These are phyloP conservation scores for Gossypium mustelinum DNA, from an alignment of 345 rosid species.

Conservation along the genomic window DNA sequence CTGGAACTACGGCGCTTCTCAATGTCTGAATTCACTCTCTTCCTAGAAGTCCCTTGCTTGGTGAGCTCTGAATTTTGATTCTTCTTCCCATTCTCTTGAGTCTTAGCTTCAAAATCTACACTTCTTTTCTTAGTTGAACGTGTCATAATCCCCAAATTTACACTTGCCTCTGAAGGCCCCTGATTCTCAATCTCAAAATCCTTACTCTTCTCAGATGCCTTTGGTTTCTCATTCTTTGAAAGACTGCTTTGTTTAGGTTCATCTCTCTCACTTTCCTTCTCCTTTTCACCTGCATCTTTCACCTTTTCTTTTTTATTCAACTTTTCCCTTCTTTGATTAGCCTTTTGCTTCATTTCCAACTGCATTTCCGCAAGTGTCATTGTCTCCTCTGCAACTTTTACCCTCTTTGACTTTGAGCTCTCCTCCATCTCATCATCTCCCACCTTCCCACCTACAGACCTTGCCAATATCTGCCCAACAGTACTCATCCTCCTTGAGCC, in stretches of 20 bases:
- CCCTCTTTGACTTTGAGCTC: conserved; percentile 22
- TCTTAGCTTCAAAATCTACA: conserved; percentile 24
- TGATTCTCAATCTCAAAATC: conserved; percentile 16
- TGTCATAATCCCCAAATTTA: background rate
- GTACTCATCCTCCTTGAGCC: conserved; percentile 30
- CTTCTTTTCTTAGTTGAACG: conserved; percentile 22
- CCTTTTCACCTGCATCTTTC: conserved; percentile 22
- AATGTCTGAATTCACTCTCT: conserved; percentile 15
- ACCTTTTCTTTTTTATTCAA: conserved; percentile 27
- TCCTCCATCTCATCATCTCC: conserved; percentile 13
- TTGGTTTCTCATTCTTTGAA: conserved; percentile 25
- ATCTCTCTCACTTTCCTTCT: conserved; percentile 16
- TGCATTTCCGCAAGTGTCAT: conserved; percentile 88
- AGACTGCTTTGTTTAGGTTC: conserved; percentile 14
- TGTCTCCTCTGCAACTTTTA: conserved; percentile 41
- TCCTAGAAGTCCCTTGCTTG: conserved; percentile 21
- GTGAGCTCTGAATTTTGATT: conserved; percentile 20
- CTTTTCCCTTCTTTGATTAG: conserved; percentile 28
- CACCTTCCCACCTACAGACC: conserved; percentile 26
- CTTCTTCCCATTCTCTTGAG: conserved; percentile 26
- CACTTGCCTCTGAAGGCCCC: conserved; percentile 23
- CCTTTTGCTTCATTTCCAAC: conserved; percentile 40
- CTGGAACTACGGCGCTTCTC: conserved; percentile 20
- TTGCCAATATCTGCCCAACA: conserved; percentile 37
- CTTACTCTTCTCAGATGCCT: conserved; percentile 22